Evolutionary conservation across 352 stramenopile species (phyloP), one percentile per base, ranked within the genome.

Genomic region (Globisporangium recalcitrans): DNA sequence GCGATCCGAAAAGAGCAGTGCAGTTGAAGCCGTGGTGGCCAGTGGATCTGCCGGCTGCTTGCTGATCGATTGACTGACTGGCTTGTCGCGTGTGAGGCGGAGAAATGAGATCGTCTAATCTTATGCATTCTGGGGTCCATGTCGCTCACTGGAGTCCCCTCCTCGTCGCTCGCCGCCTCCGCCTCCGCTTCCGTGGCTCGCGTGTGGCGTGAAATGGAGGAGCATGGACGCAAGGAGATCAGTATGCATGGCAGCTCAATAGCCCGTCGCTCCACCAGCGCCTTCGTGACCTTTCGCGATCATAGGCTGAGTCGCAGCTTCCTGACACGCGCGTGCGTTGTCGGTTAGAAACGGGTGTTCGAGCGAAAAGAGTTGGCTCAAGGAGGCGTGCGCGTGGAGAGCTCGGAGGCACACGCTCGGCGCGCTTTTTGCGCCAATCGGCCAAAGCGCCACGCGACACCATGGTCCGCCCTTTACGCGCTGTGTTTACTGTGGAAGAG

Each of bases 71-170:
- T n/a, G n/a, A n/a, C n/a, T 34, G 47, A 34, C 47, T 53, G 47
- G 22, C 46, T 52, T 29, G 46, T 52, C 46, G 46, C 46, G 46
- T 22, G 19, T 29, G 21, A 27, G 10, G 26, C 16, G 21, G 22
- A 52, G 11, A 29, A 29, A 52, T 52, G 46, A 52, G 21, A 52
- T 52, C 16, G 22, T 52, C 46, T 52, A 52, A 31, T 52, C 4
- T 52, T 52, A 13, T 53, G 47, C 24, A 21, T 53, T 53, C 47
- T 24, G 47, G 47, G 47, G 47, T 53, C 24, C 47, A 53, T 19
- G 19, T 13, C 19, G 24, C n/a, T 34, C 24, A 34, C 47, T n/a
- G 22, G 27, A 14, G 9, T 22, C 27, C 31, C 31, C 32, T 38
- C 34, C n/a, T n/a, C n/a, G 11, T 13, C 34, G 19, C 13, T 44